Base-by-base conservation (phyloP, 176 grass and related monocot genomes). In the Aegilops tauschii region DNA sequence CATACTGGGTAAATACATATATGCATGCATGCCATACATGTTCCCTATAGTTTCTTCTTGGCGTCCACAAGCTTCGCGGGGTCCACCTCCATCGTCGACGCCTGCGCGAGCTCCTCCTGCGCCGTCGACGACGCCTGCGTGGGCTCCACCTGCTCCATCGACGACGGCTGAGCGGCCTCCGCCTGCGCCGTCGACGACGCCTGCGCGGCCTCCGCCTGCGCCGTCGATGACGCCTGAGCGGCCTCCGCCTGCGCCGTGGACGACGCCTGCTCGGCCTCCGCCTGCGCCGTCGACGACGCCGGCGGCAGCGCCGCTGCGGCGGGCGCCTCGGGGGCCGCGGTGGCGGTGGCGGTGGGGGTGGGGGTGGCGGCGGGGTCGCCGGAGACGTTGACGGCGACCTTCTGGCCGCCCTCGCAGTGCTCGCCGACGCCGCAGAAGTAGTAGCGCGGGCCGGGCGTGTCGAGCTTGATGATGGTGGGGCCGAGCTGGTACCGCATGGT, bases 361-460 rank as follows among this genome's bases (percentile, higher is more conserved):
- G 42, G 6, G 72, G 72, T 3, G 47, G 28, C 25, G n/a, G 23
- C 69, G 28, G 81, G 3, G 61, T 65, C 58, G 40, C 35, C 18
- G 14, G 65, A 76, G 73, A 96, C 97, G 65, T 94, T 83, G 83
- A 98, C 81, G 71, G 65, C 78, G 10, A 98, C 66, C 92, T 94
- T 94, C 79, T 96, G 88, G 0, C 97, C 97, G 0, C 62, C 80
- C 91, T 98, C 97, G 66, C 97, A 98, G 92, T 96, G 94, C 82
- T 93, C 31, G 28, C 94, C 97, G 18, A 98, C 87, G 31, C 88
- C 87, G 90, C 92, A 92, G 65, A 94, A 98, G 72, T 90, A 98
- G 80, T 90, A 96, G 52, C 85, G 90, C 39, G 79, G 69, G 0
- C 97, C 90, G 0, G 90, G 82, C 47, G 92, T 16, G 1, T 77